These are phyloP conservation scores for Musa balbisiana DNA, from an alignment of 202 grass and related monocot genomes.

Conservation along the genomic window DNA sequence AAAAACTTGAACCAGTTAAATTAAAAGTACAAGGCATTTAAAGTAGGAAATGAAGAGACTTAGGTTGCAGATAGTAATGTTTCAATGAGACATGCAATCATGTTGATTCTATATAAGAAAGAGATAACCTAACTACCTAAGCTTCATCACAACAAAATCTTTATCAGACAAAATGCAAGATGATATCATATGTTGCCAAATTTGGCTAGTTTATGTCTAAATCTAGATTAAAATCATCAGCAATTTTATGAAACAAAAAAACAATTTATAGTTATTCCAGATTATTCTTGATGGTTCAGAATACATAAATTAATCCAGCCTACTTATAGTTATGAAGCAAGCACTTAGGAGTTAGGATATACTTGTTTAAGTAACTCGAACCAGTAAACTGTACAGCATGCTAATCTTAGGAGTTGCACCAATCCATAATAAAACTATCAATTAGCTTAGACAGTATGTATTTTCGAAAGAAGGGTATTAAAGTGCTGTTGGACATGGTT, in stretches of 20 bases:
- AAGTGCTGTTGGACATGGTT: no score
- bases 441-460: no score
- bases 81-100: not conserved
- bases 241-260: no score
- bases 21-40: not conserved
- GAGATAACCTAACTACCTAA: not conserved
- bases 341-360: not conserved
- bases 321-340: no score
- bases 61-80: not conserved
- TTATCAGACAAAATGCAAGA: no score
- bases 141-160: not conserved
- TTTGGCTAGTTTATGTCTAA: not conserved
- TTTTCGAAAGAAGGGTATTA: no score
- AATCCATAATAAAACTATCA: no score
- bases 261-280: no score
- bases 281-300: no score
- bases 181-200: no score
- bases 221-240: not conserved
- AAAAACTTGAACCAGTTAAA: not conserved
- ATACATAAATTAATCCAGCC: no score
- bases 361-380: not conserved
- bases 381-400: not conserved
- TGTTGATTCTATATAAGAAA: not conserved
- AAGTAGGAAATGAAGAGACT: not conserved
- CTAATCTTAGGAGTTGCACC: no score